A percentile compares a stretch with the other conserved stretches of the same genome.
Conservation (phyloP, 345 rosid species). For the Hypericum perforatum region DNA sequence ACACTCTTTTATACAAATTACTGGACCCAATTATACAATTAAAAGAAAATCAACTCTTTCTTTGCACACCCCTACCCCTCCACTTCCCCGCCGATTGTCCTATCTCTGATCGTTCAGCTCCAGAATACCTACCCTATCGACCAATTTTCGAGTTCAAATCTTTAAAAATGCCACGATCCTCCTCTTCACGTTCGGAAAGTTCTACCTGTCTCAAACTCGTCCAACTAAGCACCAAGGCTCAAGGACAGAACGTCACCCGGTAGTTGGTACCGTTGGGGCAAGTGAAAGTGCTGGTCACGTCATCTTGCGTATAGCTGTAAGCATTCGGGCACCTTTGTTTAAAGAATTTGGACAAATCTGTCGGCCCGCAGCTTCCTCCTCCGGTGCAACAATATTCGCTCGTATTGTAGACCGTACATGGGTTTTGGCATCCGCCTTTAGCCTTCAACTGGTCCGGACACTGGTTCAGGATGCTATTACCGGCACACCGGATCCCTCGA, state of each 20-base stretch:
- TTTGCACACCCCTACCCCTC: too few relatives aligned
- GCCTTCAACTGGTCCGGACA: slow-evolving; percentile 36
- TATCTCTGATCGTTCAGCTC: too few relatives aligned
- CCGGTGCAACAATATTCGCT: slow-evolving; percentile 39
- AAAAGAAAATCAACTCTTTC: too few relatives aligned
- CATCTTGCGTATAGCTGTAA: slow-evolving; percentile 24
- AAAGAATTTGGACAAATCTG: slow-evolving; percentile 16
- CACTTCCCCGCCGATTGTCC: too few relatives aligned
- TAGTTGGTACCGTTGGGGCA: slow-evolving; percentile 25
- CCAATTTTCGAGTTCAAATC: too few relatives aligned
- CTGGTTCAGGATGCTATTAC: slow-evolving; percentile 36
- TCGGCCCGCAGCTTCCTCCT: slow-evolving; percentile 15
- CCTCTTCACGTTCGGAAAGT: too few relatives aligned
- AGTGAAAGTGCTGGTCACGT: slow-evolving; percentile 23
- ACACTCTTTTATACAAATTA: too few relatives aligned
- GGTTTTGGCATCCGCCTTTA: slow-evolving; percentile 25
- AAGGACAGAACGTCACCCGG: slow-evolving; percentile 26
- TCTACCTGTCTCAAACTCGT: too few relatives aligned
- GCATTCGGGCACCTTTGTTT: slow-evolving; percentile 21
- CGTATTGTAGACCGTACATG: slow-evolving; percentile 41
- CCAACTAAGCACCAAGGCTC: not conserved
- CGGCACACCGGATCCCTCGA: slow-evolving; percentile 33
- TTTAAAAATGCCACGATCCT: too few relatives aligned
- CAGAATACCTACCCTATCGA: too few relatives aligned
- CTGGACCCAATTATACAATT: too few relatives aligned